Conservation (phyloP, 1,284 basidiomycete species). For the Tylopilus sp. region DNA sequence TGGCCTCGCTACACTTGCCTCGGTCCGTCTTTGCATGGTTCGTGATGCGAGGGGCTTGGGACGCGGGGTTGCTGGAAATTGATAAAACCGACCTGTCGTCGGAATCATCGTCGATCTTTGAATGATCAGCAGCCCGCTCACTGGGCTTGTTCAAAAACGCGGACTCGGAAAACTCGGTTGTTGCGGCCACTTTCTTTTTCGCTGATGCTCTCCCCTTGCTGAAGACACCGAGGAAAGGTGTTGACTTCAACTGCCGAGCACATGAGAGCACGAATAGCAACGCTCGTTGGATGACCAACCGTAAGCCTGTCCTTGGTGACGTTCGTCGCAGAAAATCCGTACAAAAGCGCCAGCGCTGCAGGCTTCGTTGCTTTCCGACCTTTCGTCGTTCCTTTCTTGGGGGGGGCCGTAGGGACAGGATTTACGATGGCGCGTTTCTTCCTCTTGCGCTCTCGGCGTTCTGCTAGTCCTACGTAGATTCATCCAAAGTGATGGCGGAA, state of each 20-base stretch:
- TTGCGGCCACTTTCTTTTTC: slow-evolving; percentile 34
- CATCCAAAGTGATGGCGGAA: not conserved
- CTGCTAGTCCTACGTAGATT: slow-evolving; percentile 43
- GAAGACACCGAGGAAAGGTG: slow-evolving; percentile 56
- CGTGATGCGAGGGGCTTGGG: not conserved
- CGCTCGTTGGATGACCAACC: slow-evolving; percentile 36
- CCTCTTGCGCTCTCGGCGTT: slow-evolving; percentile 54
- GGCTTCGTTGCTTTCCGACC: slow-evolving; percentile 35
- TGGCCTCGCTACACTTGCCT: slow-evolving; percentile 1
- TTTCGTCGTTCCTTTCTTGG: slow-evolving; percentile 14
- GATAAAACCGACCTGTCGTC: slow-evolving; percentile 7
- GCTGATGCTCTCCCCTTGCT: slow-evolving; percentile 65
- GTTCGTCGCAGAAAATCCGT: slow-evolving; percentile 68
- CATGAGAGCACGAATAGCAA: slow-evolving; percentile 7
- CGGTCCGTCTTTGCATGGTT: slow-evolving; percentile 4
- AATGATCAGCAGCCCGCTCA: slow-evolving; percentile 6
- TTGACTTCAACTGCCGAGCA: slow-evolving; percentile 40
- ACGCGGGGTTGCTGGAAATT: not conserved
- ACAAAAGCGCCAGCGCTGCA: slow-evolving; percentile 65
- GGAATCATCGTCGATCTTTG: slow-evolving; percentile 5
- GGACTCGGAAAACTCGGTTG: slow-evolving; percentile 43
- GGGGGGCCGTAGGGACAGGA: not conserved
- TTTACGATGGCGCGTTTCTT: slow-evolving; percentile 51
- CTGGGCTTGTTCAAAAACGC: slow-evolving; percentile 43
- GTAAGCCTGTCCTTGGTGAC: slow-evolving; percentile 66